Percentiles rank a stretch among this genome's conserved stretches.
Conservation (phyloP, 1,139 yeast species). For the Saccharomycopsis hybrid region DNA sequence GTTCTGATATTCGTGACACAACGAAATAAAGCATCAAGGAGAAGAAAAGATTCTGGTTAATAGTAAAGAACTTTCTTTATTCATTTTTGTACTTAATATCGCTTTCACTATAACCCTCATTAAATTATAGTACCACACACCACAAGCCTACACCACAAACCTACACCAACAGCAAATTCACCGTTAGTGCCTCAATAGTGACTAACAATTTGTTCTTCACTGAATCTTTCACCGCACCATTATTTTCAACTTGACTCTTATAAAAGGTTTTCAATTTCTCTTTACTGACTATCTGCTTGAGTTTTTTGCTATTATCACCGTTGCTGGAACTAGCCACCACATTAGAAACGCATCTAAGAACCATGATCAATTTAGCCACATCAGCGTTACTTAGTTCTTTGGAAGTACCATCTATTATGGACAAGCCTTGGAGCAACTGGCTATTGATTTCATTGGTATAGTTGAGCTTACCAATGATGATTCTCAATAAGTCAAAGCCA, state of each 20-base stretch:
- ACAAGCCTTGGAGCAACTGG: constrained; percentile 9
- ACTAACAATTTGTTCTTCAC: constrained; percentile 16
- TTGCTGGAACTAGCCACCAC: constrained; percentile 7
- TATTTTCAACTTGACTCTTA: constrained; percentile 4
- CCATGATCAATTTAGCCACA: constrained; percentile 18
- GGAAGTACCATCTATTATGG: constrained; percentile 1
- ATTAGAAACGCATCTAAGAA: constrained; percentile 19
- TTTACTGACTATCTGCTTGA: constrained; percentile 1
- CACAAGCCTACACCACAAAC: neutral
- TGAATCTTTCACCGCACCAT: constrained; percentile 12
- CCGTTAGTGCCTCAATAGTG: constrained; percentile 16
- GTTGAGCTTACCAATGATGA: constrained; percentile 24
- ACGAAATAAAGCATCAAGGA: too few species aligned
- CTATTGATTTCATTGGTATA: constrained; percentile 6
- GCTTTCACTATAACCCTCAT: too few species aligned
- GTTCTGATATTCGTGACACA: too few species aligned
- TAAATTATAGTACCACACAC: too few species aligned
- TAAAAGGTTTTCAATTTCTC: constrained; percentile 13
- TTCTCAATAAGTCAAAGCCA: constrained; percentile 31
- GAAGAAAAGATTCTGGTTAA: too few species aligned
- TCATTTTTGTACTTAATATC: too few species aligned
- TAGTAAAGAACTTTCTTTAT: too few species aligned
- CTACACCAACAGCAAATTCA: constrained; percentile 8
- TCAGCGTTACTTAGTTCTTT: constrained; percentile 5
- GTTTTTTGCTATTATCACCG: constrained; percentile 1